These are phyloP conservation scores for Prinsepia uniflora DNA, from an alignment of 306 rosid species.

Conservation along the genomic window DNA sequence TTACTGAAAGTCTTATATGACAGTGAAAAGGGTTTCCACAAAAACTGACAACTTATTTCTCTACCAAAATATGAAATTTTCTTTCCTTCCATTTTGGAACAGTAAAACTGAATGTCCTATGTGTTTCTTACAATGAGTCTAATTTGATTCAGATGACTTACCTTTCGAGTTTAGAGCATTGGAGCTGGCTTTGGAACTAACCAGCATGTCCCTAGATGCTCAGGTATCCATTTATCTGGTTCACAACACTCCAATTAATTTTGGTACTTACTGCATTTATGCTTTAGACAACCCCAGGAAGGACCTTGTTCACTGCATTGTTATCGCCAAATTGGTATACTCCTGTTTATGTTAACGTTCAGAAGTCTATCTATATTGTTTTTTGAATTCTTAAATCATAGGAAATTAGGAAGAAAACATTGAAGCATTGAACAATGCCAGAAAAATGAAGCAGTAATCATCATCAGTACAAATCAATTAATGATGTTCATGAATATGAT, in stretches of 20 bases:
- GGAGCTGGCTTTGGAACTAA: slow-evolving; percentile 88
- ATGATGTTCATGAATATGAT: slow-evolving; percentile 31
- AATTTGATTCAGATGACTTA: slow-evolving; percentile 70
- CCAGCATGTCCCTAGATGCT: slow-evolving; percentile 85
- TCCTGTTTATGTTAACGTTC: not conserved
- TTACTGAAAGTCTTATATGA: not conserved
- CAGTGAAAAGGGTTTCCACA: not conserved
- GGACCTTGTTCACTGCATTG: not conserved
- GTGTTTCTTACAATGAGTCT: slow-evolving; percentile 31
- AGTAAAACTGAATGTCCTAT: slow-evolving; percentile 8
- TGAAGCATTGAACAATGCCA: slow-evolving; percentile 9
- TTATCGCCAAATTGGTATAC: not conserved
- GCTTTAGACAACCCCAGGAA: not conserved
- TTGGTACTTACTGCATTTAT: slow-evolving; percentile 2
- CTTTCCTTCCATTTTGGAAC: not conserved
- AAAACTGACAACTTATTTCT: not conserved
- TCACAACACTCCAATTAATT: not conserved
- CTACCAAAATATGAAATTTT: slow-evolving; percentile 4
- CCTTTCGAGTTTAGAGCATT: slow-evolving; percentile 91
- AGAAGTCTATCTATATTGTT: not conserved
- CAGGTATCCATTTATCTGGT: slow-evolving; percentile 49
- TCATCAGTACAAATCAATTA: slow-evolving; percentile 19
- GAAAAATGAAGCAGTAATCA: slow-evolving; percentile 12
- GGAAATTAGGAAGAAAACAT: not conserved
- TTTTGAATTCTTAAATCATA: not conserved